Evolutionary conservation across 2,329 filamentous ascomycete species (phyloP).

Genomic region (Thelonectria discophora): DNA sequence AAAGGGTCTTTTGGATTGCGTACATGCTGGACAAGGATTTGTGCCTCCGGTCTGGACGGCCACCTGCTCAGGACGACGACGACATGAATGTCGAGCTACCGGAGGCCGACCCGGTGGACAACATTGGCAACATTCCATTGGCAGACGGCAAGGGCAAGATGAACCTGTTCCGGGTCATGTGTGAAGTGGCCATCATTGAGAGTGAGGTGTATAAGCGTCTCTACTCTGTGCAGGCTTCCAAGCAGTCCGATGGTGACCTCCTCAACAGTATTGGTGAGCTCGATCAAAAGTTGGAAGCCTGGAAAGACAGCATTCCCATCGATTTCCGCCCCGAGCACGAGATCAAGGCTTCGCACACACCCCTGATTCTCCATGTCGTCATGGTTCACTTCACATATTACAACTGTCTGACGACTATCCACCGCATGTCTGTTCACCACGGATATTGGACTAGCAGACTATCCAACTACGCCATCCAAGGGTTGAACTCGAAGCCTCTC

Average conservation of each 20-base stretch:
- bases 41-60: constrained; percentile 66
- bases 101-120: constrained; percentile 88
- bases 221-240: constrained; percentile 91
- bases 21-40: constrained; percentile 73
- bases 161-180: constrained; percentile 94
- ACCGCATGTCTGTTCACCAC: constrained; percentile 97
- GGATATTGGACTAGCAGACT: constrained; percentile 97
- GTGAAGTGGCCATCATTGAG: constrained; percentile 89
- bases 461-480: constrained; percentile 94
- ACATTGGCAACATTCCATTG: constrained; percentile 92
- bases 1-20: constrained; percentile 72
- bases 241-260: constrained; percentile 90
- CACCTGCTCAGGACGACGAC: constrained; percentile 70
- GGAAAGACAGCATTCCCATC: constrained; percentile 95
- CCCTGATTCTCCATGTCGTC: constrained; percentile 92
- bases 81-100: constrained; percentile 96
- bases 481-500: constrained; percentile 86
- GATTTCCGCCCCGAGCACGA: constrained; percentile 98
- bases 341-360: constrained; percentile 91
- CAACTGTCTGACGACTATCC: constrained; percentile 96
- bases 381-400: constrained; percentile 97
- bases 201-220: constrained; percentile 92
- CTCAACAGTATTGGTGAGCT: constrained; percentile 96
- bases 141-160: constrained; percentile 90
- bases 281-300: constrained; percentile 87